Base-by-base conservation (phyloP, 2,329 filamentous ascomycete species). In the Fusarium falciforme region DNA sequence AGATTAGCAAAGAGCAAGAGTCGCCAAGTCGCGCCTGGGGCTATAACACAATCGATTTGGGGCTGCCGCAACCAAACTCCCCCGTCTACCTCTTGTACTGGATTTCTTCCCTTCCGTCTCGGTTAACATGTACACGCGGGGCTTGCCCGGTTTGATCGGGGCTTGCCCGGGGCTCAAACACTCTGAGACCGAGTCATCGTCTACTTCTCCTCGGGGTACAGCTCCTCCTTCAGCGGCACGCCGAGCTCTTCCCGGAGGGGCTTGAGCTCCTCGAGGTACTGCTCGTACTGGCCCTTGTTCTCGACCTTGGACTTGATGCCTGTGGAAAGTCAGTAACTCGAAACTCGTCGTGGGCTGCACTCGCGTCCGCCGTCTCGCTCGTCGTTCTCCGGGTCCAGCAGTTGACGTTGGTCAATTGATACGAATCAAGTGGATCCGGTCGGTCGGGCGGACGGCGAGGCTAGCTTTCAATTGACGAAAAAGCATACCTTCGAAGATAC, bases 251-350 rank as follows among this genome's bases (percentile, higher is more conserved):
- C 94, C 81, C 95, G 93, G 81, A 98, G 89, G 76, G 93, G 89
- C 89, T 97, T 94, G 79, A 99, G 94, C 88, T 98, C 94, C 82
- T 94, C 89, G 72, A 99, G 92, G 87, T 97, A 98, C 88, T 98
- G 93, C 82, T 98, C 90, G 88, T 99, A 99, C 89, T 99, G 96
- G 82, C 91, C 91, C 86, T 94, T 93, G 91, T 97, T 99, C 91
- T 99, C 96, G 79, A 98, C 96, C 92, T 99, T 99, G 86, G 95
- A 94, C 89, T 98, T 98, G 90, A 99, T 93, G 82, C 96, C 95
- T 98, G 59, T 20, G 74, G 66, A 27, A 64, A 47, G 72, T 77
- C 70, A 79, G 78, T 65, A 58, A 65, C 11, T 61, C 31, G 20
- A 47, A n/a, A 55, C 59, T 59, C 4, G 49, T 22, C 11, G 14